Conservation (phyloP, 768 basidiomycete species). For the Leucosporidium scottii region DNA sequence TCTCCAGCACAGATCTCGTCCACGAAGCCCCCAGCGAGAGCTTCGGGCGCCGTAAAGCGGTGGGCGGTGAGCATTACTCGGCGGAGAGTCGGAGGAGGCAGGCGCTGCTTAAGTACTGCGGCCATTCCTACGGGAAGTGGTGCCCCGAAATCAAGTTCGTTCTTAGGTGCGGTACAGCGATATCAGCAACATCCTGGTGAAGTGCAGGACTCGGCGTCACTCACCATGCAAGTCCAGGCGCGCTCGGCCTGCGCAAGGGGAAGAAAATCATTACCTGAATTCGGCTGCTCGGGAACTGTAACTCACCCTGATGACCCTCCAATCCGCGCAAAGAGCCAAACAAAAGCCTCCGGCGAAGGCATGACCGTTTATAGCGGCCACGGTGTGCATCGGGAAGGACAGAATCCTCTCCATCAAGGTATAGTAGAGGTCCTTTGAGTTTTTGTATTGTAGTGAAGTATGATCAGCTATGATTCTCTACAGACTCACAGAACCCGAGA, state of each 20-base stretch:
- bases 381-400: slow-evolving; percentile 24
- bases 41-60: slow-evolving; percentile 67
- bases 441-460: neutral
- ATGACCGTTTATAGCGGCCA: slow-evolving; percentile 45
- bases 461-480: neutral
- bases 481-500: neutral
- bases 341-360: slow-evolving; percentile 78
- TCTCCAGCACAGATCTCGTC: slow-evolving; percentile 14
- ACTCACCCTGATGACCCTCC: slow-evolving; percentile 67
- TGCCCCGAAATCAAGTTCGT: slow-evolving; percentile 72
- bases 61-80: slow-evolving; percentile 74
- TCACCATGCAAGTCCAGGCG: slow-evolving; percentile 79
- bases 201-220: slow-evolving; percentile 53
- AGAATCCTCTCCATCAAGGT: slow-evolving; percentile 11
- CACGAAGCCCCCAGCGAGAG: slow-evolving; percentile 48
- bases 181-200: neutral
- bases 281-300: neutral
- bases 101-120: slow-evolving; percentile 56
- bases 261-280: too few relatives aligned
- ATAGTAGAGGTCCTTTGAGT: slow-evolving; percentile 24
- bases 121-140: slow-evolving; percentile 67
- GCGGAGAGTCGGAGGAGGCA: slow-evolving; percentile 54
- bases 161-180: too few relatives aligned
- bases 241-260: slow-evolving; percentile 50
- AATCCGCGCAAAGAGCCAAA: slow-evolving; percentile 73